These are phyloP conservation scores for Alliaria petiolata DNA, from an alignment of 345 rosid genomes.

Conservation along the genomic window DNA sequence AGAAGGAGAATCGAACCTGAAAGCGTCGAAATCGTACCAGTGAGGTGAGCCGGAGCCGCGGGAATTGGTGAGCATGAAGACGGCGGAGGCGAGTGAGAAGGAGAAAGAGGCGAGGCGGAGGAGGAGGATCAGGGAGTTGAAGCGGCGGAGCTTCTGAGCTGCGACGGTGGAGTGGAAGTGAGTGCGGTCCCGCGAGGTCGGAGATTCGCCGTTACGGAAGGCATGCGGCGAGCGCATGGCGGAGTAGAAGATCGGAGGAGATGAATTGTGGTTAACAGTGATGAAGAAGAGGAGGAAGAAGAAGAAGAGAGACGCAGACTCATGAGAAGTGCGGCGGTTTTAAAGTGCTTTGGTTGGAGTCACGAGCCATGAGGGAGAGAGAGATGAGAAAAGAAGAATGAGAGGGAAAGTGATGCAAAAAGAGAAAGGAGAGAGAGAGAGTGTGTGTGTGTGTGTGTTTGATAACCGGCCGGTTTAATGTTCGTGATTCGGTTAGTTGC, in stretches of 20 bases:
- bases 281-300: background rate
- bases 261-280: background rate
- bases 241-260: constrained; percentile 34
- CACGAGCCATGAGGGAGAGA: constrained; percentile 39
- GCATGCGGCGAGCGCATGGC: constrained; percentile 70
- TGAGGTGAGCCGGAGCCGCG: constrained; percentile 53
- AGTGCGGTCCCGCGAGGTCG: constrained; percentile 41
- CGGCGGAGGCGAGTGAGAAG: constrained; percentile 76
- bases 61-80: constrained; percentile 82
- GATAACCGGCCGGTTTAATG: constrained; percentile 15
- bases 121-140: constrained; percentile 69
- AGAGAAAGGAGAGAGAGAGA: background rate
- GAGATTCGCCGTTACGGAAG: constrained; percentile 60
- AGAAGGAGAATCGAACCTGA: constrained; percentile 49
- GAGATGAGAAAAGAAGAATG: constrained; percentile 25
- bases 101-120: constrained; percentile 72
- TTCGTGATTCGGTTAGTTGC: background rate
- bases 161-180: constrained; percentile 76
- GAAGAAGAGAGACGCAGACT: constrained; percentile 16
- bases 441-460: background rate
- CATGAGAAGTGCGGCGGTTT: constrained; percentile 35
- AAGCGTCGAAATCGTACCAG: constrained; percentile 91
- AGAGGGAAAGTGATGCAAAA: constrained; percentile 40
- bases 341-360: constrained; percentile 26
- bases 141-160: constrained; percentile 70